Conservation (phyloP, 202 grass and related monocot genomes). For the Zizania palustris region DNA sequence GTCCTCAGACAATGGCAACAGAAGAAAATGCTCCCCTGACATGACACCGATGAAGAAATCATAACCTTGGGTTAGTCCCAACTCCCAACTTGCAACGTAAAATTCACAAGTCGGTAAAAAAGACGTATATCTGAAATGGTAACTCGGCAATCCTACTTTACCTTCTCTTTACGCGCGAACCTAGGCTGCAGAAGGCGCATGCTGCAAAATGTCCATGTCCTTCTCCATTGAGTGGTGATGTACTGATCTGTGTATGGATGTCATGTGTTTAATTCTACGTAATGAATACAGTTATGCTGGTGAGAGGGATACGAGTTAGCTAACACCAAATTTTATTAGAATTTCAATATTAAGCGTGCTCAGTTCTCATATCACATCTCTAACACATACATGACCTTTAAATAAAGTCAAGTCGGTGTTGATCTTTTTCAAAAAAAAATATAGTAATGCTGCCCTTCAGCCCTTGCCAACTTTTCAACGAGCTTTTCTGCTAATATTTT, state of each 20-base stretch:
- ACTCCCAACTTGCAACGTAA: neutral
- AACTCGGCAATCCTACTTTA: neutral
- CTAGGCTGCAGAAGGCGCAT: slow-evolving; percentile 16
- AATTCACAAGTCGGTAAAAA: slow-evolving; percentile 3
- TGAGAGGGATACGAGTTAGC: too few relatives aligned
- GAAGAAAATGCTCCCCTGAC: slow-evolving; percentile 34
- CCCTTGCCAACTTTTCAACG: neutral
- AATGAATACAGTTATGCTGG: slow-evolving; percentile 34
- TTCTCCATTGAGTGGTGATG: slow-evolving; percentile 25
- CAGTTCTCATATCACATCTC: too few relatives aligned
- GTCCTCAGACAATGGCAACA: slow-evolving; percentile 32
- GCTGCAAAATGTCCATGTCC: neutral
- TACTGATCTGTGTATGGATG: slow-evolving; percentile 23
- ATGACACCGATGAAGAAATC: neutral
- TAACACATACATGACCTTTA: too few relatives aligned
- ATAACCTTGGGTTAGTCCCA: neutral
- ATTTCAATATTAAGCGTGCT: too few relatives aligned
- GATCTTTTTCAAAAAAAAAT: too few relatives aligned
- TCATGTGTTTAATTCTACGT: slow-evolving; percentile 20
- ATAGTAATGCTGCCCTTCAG: too few relatives aligned
- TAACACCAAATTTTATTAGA: too few relatives aligned
- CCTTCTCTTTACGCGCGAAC: slow-evolving; percentile 23
- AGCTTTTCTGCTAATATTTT: slow-evolving; percentile 1
- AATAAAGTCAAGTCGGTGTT: too few relatives aligned
- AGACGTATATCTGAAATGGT: neutral